These are phyloP conservation scores for Botryotinia globosa DNA, from an alignment of 2,329 filamentous ascomycete genomes.

Conservation along the genomic window DNA sequence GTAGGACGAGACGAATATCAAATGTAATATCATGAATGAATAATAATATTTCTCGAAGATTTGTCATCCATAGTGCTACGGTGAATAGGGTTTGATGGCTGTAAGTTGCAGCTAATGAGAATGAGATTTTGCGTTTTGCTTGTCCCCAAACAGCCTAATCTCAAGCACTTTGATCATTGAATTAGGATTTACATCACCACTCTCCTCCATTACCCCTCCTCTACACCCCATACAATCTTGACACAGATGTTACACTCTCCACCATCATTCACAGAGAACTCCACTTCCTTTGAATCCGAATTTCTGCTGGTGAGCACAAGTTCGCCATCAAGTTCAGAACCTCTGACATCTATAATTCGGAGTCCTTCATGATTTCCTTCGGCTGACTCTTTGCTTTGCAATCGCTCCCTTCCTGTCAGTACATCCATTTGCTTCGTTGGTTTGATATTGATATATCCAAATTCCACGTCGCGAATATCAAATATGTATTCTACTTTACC, in stretches of 20 bases:
- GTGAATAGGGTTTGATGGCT: not conserved
- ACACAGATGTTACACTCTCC: not conserved
- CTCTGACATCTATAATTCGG: not conserved
- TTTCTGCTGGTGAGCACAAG: not conserved
- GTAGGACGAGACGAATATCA: slow-evolving; percentile 14
- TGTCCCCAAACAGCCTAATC: not conserved
- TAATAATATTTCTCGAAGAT: not conserved
- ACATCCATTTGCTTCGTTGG: not conserved
- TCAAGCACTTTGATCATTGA: not conserved
- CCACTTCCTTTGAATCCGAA: not conserved
- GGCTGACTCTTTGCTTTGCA: not conserved
- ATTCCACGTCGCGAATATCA: not conserved
- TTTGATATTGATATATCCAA: not conserved
- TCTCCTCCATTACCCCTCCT: not conserved
- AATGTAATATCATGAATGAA: slow-evolving; percentile 32
- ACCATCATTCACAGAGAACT: not conserved
- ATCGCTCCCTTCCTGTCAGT: not conserved
- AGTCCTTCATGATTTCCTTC: not conserved
- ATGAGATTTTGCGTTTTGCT: not conserved
- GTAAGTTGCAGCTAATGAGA: not conserved
- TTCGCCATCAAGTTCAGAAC: not conserved
- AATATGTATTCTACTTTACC: not conserved
- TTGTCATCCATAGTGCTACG: not conserved
- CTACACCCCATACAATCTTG: not conserved
- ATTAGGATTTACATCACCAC: not conserved